Conservation (phyloP, 2,329 filamentous ascomycete species). For the Fusarium staphyleae region DNA sequence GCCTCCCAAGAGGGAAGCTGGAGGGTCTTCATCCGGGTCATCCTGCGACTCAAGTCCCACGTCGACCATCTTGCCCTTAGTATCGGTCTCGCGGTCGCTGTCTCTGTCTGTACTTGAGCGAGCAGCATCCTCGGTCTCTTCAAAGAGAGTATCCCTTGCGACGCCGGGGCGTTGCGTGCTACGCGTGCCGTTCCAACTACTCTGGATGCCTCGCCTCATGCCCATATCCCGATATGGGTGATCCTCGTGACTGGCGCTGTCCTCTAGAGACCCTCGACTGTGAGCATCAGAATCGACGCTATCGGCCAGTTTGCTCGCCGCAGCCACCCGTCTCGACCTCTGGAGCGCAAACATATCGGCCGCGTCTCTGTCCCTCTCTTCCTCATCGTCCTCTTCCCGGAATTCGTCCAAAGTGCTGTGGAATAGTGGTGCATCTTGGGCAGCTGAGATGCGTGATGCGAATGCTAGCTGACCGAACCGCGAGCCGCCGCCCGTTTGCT, state of each 20-base stretch:
- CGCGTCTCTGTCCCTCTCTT: conserved; percentile 87
- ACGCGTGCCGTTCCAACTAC: conserved; percentile 68
- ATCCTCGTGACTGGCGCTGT: conserved; percentile 41
- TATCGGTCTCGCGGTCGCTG: conserved; percentile 42
- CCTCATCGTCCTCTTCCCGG: conserved; percentile 90
- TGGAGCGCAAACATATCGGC: conserved; percentile 95
- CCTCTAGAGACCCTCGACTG: conserved; percentile 48
- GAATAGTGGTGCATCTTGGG: conserved; percentile 89
- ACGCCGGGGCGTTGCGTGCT: conserved; percentile 46
- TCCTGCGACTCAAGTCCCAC: conserved; percentile 78
- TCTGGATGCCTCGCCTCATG: conserved; percentile 63
- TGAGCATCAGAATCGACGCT: conserved; percentile 78
- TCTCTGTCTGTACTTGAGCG: conserved; percentile 45
- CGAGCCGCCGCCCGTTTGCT: conserved; percentile 74
- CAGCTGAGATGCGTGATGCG: conserved; percentile 74
- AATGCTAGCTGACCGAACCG: conserved; percentile 78
- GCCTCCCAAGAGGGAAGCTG: conserved; percentile 62
- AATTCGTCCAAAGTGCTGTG: conserved; percentile 91
- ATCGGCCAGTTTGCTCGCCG: conserved; percentile 81
- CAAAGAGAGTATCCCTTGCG: conserved; percentile 46
- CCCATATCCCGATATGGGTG: conserved; percentile 56
- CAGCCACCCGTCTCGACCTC: conserved; percentile 86
- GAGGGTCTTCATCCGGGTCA: conserved; percentile 64
- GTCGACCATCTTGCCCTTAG: conserved; percentile 80
- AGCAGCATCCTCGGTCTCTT: conserved; percentile 53